Evolutionary conservation across 2,329 filamentous ascomycete genomes (phyloP).

Genomic region (Colletotrichum shisoi): DNA sequence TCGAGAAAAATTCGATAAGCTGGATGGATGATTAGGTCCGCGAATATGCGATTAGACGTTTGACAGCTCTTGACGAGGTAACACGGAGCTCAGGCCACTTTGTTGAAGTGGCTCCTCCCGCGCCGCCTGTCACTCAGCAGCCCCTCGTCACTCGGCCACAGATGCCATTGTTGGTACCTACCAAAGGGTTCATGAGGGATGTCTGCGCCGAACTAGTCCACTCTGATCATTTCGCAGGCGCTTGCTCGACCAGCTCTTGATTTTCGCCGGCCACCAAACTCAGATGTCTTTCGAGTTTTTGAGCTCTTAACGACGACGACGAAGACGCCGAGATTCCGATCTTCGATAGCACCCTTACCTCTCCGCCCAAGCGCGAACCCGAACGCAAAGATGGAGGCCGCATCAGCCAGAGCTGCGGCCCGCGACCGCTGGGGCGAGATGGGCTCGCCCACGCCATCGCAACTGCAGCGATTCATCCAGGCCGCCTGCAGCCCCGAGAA

Average conservation of each 20-base stretch:
- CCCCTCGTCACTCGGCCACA: slow-evolving; percentile 39
- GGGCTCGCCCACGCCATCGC: slow-evolving; percentile 79
- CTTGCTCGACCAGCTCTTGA: slow-evolving; percentile 32
- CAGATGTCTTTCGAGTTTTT: slow-evolving; percentile 21
- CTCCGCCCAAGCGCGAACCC: slow-evolving; percentile 23
- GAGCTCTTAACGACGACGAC: slow-evolving; percentile 14
- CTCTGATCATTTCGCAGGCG: slow-evolving; percentile 36
- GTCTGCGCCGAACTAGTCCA: slow-evolving; percentile 38
- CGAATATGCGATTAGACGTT: slow-evolving; percentile 18
- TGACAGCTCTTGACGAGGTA: slow-evolving; percentile 8
- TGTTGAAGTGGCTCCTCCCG: slow-evolving; percentile 30
- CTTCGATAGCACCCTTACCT: slow-evolving; percentile 36
- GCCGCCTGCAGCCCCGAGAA: slow-evolving; percentile 97
- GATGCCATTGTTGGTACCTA: slow-evolving; percentile 23
- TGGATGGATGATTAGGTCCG: slow-evolving; percentile 2
- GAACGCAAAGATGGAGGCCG: slow-evolving; percentile 77
- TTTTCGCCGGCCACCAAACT: slow-evolving; percentile 4
- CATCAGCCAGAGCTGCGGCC: slow-evolving; percentile 92
- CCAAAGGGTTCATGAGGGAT: slow-evolving; percentile 37
- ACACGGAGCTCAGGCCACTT: slow-evolving; percentile 27
- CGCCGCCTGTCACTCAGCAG: slow-evolving; percentile 30
- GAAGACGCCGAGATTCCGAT: slow-evolving; percentile 35
- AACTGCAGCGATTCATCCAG: slow-evolving; percentile 93
- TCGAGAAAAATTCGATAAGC: slow-evolving; percentile 22
- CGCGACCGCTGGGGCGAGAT: slow-evolving; percentile 91